Evolutionary conservation across 148 eudicot species (phyloP), one percentile per base, ranked within the genome.

Genomic region (Amaranthus hypochondriacus): DNA sequence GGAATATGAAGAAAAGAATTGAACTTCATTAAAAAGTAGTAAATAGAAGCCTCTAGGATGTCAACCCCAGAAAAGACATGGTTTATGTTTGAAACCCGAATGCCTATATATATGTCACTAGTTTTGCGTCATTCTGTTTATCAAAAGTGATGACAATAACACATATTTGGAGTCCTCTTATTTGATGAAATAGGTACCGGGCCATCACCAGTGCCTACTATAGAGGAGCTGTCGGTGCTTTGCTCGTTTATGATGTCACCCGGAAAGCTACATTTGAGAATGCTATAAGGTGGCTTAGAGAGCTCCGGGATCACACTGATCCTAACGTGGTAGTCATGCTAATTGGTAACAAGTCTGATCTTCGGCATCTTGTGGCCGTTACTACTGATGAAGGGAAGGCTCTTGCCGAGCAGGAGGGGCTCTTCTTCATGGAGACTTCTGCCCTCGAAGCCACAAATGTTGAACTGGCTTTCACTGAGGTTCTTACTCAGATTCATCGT

Each of bases 191-290:
- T 28, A 90, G 98, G 81, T 92, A 92, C 73, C 89, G 98, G 44
- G 98, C 98, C 80, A 90, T 92, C 72, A 90, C 96, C 12, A 92
- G 98, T 80, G 98, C 98, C 58, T 92, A 92, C 83, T 92, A 92
- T 63, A 82, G 98, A 75, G 98, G 98, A 79, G 96, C 98, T 8
- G 92, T 92, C 55, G 97, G 96, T 68, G 97, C 97, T 53, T 65
- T 92, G 57, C 96, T 92, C 0, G 93, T 92, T 9, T 90, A 90
- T 18, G 98, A 92, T 69, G 98, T 90, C n/a, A 90, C 97, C 60
- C 85, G 97, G 5, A 88, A 87, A 67, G 65, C 90, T 6, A 92
- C 98, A 6, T 92, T 90, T 55, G 96, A 92, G 83, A 92, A 90
- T 58, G 81, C 83, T 9, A 79, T 77, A 54, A 88, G 98, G 75